Conservation (phyloP, 371 early-diverging fungal species). For the Rhizopus delemar region DNA sequence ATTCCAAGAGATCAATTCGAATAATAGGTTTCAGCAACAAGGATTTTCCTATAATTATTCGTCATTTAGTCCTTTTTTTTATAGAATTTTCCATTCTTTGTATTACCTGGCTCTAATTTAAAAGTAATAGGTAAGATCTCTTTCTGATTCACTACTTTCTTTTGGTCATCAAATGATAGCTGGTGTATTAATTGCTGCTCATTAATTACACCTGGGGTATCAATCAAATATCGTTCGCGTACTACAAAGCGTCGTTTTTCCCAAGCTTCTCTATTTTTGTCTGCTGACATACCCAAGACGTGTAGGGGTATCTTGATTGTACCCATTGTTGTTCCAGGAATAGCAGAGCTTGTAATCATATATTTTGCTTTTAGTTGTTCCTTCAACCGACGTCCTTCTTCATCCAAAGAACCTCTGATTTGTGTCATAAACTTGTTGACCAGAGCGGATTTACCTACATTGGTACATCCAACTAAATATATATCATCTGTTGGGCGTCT, state of each 20-base stretch:
- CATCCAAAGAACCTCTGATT: constrained; percentile 23
- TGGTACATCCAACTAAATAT: constrained; percentile 71
- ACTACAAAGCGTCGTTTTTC: constrained; percentile 34
- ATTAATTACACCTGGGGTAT: constrained; percentile 73
- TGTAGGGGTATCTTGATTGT: constrained; percentile 62
- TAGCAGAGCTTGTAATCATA: constrained; percentile 58
- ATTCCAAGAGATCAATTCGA: constrained; percentile 62
- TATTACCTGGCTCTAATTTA: constrained; percentile 43
- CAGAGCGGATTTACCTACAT: constrained; percentile 74
- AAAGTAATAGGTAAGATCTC: constrained; percentile 59
- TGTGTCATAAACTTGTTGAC: constrained; percentile 60
- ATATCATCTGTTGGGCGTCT: constrained; percentile 62
- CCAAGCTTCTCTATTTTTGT: constrained; percentile 7
- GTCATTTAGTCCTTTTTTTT: neutral
- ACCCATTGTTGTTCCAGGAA: constrained; percentile 75
- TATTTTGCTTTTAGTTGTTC: constrained; percentile 46
- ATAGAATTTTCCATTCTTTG: neutral
- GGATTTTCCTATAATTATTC: constrained; percentile 40
- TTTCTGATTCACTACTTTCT: constrained; percentile 41
- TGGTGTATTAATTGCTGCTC: constrained; percentile 52
- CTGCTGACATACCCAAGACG: constrained; percentile 37
- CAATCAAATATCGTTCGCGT: constrained; percentile 55
- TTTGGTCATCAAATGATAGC: constrained; percentile 55
- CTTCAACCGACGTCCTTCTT: constrained; percentile 24
- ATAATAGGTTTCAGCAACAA: constrained; percentile 62